Evolutionary conservation across 140 eudicot species (phyloP), one percentile per base, ranked within the genome.

Genomic region (Cichorium intybus): DNA sequence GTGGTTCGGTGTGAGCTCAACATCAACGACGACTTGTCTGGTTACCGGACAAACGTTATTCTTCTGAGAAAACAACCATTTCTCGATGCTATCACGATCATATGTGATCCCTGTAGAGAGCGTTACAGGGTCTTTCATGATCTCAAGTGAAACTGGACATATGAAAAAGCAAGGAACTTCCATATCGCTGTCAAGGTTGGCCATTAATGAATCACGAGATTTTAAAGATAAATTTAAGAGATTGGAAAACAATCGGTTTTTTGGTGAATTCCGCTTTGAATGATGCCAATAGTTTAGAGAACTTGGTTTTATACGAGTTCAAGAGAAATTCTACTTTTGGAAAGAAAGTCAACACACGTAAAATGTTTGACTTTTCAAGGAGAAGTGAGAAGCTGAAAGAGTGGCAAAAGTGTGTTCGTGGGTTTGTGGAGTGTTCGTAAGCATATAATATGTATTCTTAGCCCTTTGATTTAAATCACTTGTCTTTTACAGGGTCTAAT

Each of bases 111-210:
- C 87, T 18, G 87, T 56, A 2, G 54, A 4, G 26, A 64, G 50
- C 5, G 75, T 77, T 1, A 81, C 87, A 0, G 87, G 87, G 49
- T 81, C 87, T 67, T 77, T 77, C 87, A 81, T 81, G 64, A 77
- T 81, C 31, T 77, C 75, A 1, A 81, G 68, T 7, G 87, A 77
- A 56, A 81, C 77, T 10, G 87, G 87, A 54, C 87, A 81, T 4
- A 77, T 17, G 64, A 81, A 81, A 46, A 68, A 74, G 23, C 56
- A 48, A 7, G 87, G 87, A 24, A 73, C 56, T 64, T 81, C 81
- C 2, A 57, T 17, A 20, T 23, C 47, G 14, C 8, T 31, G 17
- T 57, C 46, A 17, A 33, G 64, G 31, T 65, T 47, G 10, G 31
- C 60, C 70, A 64, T 64, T 18, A 4, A 17, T 63, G 51, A 9